phyloP scores from a whole-genome alignment of 768 basidiomycete species.

The Russula sp. region DNA sequence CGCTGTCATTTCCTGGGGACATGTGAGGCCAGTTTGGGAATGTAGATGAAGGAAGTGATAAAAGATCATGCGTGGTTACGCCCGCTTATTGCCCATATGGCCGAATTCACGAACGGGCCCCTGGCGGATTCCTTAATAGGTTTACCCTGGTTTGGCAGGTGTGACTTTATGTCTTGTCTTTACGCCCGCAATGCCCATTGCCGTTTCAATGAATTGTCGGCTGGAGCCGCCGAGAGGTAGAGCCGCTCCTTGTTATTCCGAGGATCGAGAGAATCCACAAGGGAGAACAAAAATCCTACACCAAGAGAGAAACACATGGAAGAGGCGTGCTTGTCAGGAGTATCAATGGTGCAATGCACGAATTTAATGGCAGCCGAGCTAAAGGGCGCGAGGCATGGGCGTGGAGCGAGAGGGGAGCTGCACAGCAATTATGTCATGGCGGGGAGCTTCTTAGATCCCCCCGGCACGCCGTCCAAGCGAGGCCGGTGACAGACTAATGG shows the following conservation, averaged over 20 bases:
- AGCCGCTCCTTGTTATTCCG: background rate
- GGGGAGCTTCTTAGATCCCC: background rate
- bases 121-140: background rate
- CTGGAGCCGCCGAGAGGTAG: background rate
- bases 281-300: background rate
- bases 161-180: background rate
- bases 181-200: too few relatives aligned
- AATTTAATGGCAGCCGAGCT: background rate
- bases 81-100: background rate
- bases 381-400: background rate
- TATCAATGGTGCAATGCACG: background rate
- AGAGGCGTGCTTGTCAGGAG: background rate
- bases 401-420: background rate
- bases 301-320: background rate
- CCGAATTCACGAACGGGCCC: background rate
- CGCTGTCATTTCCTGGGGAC: background rate
- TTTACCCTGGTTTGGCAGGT: background rate
- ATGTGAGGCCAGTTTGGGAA: background rate
- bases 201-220: background rate
- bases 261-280: background rate
- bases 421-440: conserved; percentile 18
- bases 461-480: conserved; percentile 16
- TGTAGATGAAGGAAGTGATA: background rate
- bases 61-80: background rate
- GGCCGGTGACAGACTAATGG: conserved; percentile 7